Evolutionary conservation across 2,329 filamentous ascomycete genomes (phyloP).

Genomic region (Ascochyta fabae): DNA sequence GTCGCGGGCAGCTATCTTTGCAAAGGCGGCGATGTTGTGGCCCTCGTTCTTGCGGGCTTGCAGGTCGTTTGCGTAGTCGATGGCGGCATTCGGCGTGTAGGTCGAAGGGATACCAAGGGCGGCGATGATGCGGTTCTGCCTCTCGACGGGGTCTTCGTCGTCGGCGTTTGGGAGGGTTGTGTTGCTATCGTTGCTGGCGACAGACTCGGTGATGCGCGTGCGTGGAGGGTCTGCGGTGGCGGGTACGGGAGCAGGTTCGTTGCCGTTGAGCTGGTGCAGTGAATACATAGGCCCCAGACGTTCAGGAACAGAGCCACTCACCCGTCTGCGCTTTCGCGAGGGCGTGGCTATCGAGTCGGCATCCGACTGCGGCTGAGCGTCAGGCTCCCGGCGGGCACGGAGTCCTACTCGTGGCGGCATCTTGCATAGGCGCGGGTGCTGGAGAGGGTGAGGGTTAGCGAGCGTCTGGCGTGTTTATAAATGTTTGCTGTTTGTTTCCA

Average conservation of each 20-base stretch:
- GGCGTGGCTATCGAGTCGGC: slow-evolving; percentile 56
- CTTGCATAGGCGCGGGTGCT: slow-evolving; percentile 26
- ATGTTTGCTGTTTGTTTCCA: slow-evolving; percentile 22
- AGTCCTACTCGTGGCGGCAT: slow-evolving; percentile 41
- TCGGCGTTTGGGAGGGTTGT: slow-evolving; percentile 44
- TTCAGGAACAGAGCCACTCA: slow-evolving; percentile 37
- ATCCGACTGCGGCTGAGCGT: slow-evolving; percentile 45
- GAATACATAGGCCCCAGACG: slow-evolving; percentile 14
- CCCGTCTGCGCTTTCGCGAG: slow-evolving; percentile 55
- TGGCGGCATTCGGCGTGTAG: slow-evolving; percentile 61
- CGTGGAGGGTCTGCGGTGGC: slow-evolving; percentile 34
- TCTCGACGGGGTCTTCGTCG: slow-evolving; percentile 44
- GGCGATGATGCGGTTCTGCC: slow-evolving; percentile 48
- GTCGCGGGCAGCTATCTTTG: slow-evolving; percentile 79
- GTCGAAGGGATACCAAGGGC: slow-evolving; percentile 51
- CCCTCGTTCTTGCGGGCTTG: slow-evolving; percentile 52
- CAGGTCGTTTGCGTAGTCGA: slow-evolving; percentile 63
- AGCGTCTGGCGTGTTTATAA: slow-evolving; percentile 15
- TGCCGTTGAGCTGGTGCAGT: slow-evolving; percentile 45
- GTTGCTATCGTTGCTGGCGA: slow-evolving; percentile 52
- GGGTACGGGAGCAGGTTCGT: slow-evolving; percentile 29
- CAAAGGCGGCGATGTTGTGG: slow-evolving; percentile 67
- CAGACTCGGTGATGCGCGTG: slow-evolving; percentile 46
- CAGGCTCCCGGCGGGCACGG: slow-evolving; percentile 41
- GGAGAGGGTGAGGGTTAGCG: slow-evolving; percentile 23